These are phyloP conservation scores for Pyricularia sp. DNA, from an alignment of 2,329 filamentous ascomycete genomes.

Conservation along the genomic window DNA sequence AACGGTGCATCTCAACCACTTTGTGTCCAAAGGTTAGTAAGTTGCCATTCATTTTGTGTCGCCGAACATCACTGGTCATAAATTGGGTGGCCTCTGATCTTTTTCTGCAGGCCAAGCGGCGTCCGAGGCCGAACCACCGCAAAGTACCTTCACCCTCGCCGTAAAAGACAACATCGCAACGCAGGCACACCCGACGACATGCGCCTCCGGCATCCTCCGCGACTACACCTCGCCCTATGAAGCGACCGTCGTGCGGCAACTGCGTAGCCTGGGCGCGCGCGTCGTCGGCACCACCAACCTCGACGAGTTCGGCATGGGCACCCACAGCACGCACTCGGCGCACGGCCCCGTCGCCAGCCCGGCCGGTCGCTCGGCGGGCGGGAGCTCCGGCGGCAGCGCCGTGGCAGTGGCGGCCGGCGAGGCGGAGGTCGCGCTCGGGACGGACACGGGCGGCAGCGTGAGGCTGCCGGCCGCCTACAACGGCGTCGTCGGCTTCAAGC, in stretches of 20 bases:
- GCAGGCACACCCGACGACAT: slow-evolving; percentile 59
- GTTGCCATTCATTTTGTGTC: not conserved
- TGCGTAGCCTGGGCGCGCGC: slow-evolving; percentile 51
- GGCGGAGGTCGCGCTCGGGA: slow-evolving; percentile 64
- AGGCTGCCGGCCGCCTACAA: slow-evolving; percentile 82
- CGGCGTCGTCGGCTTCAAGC: slow-evolving; percentile 77
- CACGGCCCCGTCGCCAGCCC: slow-evolving; percentile 17
- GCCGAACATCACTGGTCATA: not conserved
- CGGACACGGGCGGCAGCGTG: slow-evolving; percentile 87
- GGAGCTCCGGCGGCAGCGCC: slow-evolving; percentile 90
- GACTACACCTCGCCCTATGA: slow-evolving; percentile 66
- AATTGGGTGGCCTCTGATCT: not conserved
- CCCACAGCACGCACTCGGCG: slow-evolving; percentile 20
- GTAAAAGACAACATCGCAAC: slow-evolving; percentile 73
- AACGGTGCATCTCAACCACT: slow-evolving; percentile 3
- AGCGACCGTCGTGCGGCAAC: slow-evolving; percentile 64
- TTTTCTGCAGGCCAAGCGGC: not conserved
- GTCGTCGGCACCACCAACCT: slow-evolving; percentile 78
- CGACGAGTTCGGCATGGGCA: slow-evolving; percentile 50
- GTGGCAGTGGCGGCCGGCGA: slow-evolving; percentile 62
- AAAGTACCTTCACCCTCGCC: slow-evolving; percentile 34
- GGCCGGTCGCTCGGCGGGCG: slow-evolving; percentile 58
- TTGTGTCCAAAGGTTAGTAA: not conserved
- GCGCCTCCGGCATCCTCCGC: slow-evolving; percentile 63
- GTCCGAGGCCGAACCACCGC: not conserved